These are phyloP conservation scores for Diaporthe aspalathi DNA, from an alignment of 2,329 filamentous ascomycete genomes.

Conservation along the genomic window DNA sequence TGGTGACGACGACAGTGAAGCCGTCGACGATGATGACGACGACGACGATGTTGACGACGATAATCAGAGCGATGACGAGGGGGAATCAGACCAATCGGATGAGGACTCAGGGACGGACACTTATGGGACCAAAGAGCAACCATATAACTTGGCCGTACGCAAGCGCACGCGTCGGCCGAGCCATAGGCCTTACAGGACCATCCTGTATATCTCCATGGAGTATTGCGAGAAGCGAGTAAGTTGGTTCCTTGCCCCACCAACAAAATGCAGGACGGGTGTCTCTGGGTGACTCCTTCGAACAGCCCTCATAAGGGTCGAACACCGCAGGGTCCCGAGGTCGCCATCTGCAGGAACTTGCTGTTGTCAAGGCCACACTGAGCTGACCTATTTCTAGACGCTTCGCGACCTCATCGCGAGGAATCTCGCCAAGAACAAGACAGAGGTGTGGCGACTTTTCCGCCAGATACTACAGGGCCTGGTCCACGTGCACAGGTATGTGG, in stretches of 20 bases:
- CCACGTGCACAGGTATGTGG: constrained; percentile 75
- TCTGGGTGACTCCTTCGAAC: not conserved
- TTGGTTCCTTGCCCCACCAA: not conserved
- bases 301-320: constrained; percentile 11
- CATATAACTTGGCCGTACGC: constrained; percentile 36
- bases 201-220: constrained; percentile 98
- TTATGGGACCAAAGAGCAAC: not conserved
- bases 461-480: constrained; percentile 90
- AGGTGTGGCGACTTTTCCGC: constrained; percentile 90
- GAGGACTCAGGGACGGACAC: constrained; percentile 51
- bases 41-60: constrained; percentile 53
- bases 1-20: constrained; percentile 69
- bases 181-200: constrained; percentile 71
- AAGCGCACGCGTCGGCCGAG: constrained; percentile 47
- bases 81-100: constrained; percentile 52
- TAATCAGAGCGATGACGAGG: constrained; percentile 58
- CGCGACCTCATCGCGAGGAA: constrained; percentile 86
- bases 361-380: not conserved
- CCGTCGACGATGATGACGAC: constrained; percentile 69
- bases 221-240: constrained; percentile 90
- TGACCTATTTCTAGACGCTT: constrained; percentile 68
- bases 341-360: not conserved
- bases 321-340: no score
- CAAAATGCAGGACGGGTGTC: not conserved
- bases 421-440: constrained; percentile 77